These are phyloP conservation scores for Cydonia oblonga DNA, from an alignment of 331 rosid species.

Conservation along the genomic window DNA sequence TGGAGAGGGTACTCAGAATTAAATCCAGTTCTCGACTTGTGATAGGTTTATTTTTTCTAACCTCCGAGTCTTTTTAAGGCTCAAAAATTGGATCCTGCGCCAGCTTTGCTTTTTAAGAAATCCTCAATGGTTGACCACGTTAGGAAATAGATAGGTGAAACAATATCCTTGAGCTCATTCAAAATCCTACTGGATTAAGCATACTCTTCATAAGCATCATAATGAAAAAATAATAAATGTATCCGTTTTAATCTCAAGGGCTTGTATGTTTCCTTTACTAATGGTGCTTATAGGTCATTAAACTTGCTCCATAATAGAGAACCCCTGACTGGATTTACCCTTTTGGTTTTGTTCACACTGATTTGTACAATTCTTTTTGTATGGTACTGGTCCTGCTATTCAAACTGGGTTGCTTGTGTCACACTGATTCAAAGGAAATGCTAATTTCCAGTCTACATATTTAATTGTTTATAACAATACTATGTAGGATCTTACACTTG, in stretches of 20 bases:
- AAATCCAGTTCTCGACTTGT: neutral
- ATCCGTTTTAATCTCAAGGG: neutral
- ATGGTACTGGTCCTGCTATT: neutral
- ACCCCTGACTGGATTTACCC: neutral
- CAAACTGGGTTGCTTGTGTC: neutral
- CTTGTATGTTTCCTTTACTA: neutral
- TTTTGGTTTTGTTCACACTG: neutral
- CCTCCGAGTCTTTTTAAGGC: neutral
- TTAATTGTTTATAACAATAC: neutral
- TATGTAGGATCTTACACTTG: neutral
- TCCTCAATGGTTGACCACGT: neutral
- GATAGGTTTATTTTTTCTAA: neutral
- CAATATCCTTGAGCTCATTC: neutral
- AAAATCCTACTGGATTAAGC: neutral
- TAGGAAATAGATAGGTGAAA: neutral
- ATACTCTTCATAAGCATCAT: neutral
- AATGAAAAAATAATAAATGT: neutral
- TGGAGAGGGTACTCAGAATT: neutral
- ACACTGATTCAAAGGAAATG: neutral
- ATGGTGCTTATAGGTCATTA: neutral
- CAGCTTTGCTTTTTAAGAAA: neutral
- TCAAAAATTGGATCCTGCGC: neutral
- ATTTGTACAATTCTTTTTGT: neutral
- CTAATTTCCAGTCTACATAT: neutral
- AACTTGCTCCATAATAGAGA: neutral